These are phyloP conservation scores for Cryptococcus sp. DNA, from an alignment of 1,284 basidiomycete species.

Conservation along the genomic window DNA sequence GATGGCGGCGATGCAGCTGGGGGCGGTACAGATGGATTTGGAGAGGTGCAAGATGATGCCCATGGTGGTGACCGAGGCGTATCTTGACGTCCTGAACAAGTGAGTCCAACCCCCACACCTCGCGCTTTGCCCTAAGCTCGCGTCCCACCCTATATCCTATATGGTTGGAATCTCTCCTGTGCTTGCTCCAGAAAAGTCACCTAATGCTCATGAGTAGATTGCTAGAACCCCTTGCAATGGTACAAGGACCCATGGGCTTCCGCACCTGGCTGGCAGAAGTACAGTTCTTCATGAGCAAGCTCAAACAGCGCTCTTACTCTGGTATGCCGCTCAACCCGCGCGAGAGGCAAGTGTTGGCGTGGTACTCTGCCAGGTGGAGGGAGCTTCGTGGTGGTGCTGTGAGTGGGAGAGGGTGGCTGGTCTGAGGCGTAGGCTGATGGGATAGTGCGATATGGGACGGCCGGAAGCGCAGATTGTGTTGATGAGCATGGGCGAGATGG, in stretches of 20 bases:
- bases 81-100: conserved; percentile 34
- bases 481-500: conserved; percentile 26
- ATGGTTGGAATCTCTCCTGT: too few species aligned
- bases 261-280: conserved; percentile 33
- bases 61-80: conserved; percentile 20
- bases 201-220: conserved; percentile 14
- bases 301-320: conserved; percentile 31
- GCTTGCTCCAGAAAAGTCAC: too few species aligned
- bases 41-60: conserved; percentile 27
- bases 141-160: too few species aligned
- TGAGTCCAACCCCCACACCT: conserved; percentile 11
- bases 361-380: conserved; percentile 35
- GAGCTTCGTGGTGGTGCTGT: conserved; percentile 34
- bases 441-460: conserved; percentile 37
- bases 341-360: conserved; percentile 31
- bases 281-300: conserved; percentile 26
- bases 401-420: conserved; percentile 7
- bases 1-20: conserved; percentile 26
- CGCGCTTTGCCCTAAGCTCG: background rate
- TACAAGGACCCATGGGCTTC: conserved; percentile 29
- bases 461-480: conserved; percentile 40
- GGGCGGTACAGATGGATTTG: conserved; percentile 27
- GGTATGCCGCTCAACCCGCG: conserved; percentile 26
- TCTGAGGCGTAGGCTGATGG: background rate
- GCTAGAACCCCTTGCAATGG: conserved; percentile 29